Conservation (phyloP, 2,329 filamentous ascomycete genomes). For the Colletotrichum zoysiae region DNA sequence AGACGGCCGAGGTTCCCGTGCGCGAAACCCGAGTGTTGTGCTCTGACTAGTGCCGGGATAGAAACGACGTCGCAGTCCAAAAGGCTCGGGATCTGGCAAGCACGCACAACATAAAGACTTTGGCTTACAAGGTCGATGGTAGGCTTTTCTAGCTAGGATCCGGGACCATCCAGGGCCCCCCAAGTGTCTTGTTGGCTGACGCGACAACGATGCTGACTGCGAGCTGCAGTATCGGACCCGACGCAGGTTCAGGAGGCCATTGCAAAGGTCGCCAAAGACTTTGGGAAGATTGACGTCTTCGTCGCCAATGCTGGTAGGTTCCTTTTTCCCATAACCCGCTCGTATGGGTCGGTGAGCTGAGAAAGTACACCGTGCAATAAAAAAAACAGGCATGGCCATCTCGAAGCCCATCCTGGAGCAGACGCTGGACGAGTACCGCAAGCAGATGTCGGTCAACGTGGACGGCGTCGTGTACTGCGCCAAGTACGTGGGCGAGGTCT, state of each 20-base stretch:
- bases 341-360: background rate
- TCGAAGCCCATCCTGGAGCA: conserved; percentile 68
- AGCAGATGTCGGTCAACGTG: conserved; percentile 66
- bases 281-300: conserved; percentile 58
- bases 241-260: conserved; percentile 52
- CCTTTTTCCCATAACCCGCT: too few relatives aligned
- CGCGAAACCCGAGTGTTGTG: too few relatives aligned
- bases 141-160: conserved; percentile 3
- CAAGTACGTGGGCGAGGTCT: conserved; percentile 58
- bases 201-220: too few relatives aligned
- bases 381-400: conserved; percentile 60
- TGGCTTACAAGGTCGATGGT: conserved; percentile 59
- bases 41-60: background rate
- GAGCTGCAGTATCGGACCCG: conserved; percentile 54
- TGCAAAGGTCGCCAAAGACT: conserved; percentile 52
- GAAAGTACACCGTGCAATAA: too few relatives aligned
- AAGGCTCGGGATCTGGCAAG: conserved; percentile 52
- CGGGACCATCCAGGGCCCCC: background rate
- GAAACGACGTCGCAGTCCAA: conserved; percentile 49
- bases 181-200: background rate
- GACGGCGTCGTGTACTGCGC: conserved; percentile 61
- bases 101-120: conserved; percentile 52
- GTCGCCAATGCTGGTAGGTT: conserved; percentile 57
- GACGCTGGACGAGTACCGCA: conserved; percentile 63
- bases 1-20: background rate